Evolutionary conservation across 345 rosid genomes (phyloP).

Genomic region (Jatropha curcas): DNA sequence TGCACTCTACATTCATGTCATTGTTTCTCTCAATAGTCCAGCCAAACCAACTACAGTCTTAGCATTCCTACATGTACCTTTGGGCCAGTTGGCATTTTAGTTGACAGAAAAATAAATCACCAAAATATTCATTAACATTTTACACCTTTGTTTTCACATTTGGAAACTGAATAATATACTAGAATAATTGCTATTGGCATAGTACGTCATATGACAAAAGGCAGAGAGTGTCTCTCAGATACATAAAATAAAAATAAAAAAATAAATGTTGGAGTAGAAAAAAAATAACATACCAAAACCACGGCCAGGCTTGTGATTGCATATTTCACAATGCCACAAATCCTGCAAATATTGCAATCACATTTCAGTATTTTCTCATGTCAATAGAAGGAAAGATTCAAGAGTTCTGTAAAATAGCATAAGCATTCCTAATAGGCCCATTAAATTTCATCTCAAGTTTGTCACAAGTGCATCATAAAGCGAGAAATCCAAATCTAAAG

Average conservation of each 20-base stretch:
- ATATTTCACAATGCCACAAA: background rate
- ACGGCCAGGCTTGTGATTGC: background rate
- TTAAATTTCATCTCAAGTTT: background rate
- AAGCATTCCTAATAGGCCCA: background rate
- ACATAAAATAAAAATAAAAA: background rate
- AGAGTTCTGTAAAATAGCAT: background rate
- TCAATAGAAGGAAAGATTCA: background rate
- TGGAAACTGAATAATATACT: background rate
- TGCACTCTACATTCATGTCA: background rate
- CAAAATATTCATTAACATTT: too few species aligned
- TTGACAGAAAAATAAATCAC: background rate
- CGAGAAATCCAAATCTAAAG: background rate
- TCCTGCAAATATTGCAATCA: background rate
- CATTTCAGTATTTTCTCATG: background rate
- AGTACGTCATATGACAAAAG: background rate
- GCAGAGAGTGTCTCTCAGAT: background rate
- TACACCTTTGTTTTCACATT: too few species aligned
- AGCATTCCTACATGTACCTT: background rate
- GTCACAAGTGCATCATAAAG: background rate
- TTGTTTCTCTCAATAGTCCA: background rate
- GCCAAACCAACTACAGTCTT: background rate
- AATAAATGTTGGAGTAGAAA: background rate
- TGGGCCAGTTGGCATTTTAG: background rate
- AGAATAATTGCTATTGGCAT: background rate
- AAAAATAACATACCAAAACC: background rate